Evolutionary conservation across 2,329 filamentous ascomycete species (phyloP), one percentile per base, ranked within the genome.

Genomic region (Colletotrichum salicis): DNA sequence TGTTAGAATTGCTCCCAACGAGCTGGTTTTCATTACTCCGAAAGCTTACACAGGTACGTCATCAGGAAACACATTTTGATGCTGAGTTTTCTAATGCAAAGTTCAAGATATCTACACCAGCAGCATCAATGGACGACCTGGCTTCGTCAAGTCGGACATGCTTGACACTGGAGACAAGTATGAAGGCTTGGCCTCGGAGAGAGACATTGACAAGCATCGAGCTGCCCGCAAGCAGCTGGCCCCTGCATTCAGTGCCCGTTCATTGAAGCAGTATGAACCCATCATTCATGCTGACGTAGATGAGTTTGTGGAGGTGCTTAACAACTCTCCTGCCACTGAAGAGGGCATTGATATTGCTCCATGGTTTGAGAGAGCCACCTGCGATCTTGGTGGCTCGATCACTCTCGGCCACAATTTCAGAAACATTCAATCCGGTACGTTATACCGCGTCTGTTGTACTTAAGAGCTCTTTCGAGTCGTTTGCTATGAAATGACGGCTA

Each of bases 151-250:
- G 12, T 58, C 55, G n/a, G 55, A 58, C 3, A 35, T 58, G 31
- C 55, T 58, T 12, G 55, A 58, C n/a, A 58, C 55, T 8, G 55
- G 55, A 24, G 55, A 58, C 55, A 58, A 58, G 55, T 58, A 58
- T 31, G 55, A 58, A 12, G 55, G 55, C n/a, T 19, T 58, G 10
- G 55, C 55, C 15, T 58, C 55, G 31, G 55, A 58, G 15, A 29
- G 55, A 37, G 55, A 58, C 10, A 58, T 58, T 8, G 65, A 68
- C n/a, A 68, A 68, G 57, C 65, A 68, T 45, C 65, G 65, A 15
- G 57, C 57, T 27, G 41, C 57, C 19, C 65, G 65, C 24, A 68
- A 68, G 31, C 51, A 56, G 51, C 4, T 69, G 51, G 57, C 65
- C 29, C 65, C 65, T 13, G 65, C 65, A 2, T 68, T 68, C 31